Conservation (phyloP, 106 monocot species). For the Posidonia australis region DNA sequence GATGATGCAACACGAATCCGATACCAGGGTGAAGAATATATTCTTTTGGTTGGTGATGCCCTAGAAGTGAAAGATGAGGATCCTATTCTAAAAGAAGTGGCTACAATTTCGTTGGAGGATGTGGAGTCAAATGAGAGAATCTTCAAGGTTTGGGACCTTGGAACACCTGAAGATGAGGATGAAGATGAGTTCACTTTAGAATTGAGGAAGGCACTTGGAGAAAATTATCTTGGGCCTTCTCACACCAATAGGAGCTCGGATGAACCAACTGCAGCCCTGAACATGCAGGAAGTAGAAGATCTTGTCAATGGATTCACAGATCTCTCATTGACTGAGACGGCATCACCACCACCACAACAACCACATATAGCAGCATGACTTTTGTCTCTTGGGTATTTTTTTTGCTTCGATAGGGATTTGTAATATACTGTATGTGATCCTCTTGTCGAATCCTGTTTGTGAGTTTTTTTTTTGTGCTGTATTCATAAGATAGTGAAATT, state of each 20-base stretch:
- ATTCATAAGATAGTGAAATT: too few relatives aligned
- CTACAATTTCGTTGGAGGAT: neutral
- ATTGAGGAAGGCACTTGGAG: neutral
- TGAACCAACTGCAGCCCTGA: neutral
- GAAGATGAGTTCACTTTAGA: neutral
- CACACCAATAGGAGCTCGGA: neutral
- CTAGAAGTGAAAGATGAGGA: neutral
- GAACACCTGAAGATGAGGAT: neutral
- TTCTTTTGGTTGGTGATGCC: neutral
- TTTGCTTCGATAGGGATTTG: too few relatives aligned
- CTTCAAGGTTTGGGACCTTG: constrained; percentile 6
- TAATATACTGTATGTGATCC: too few relatives aligned
- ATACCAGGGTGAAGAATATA: neutral
- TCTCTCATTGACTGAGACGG: neutral
- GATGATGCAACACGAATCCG: constrained; percentile 1
- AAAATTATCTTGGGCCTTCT: neutral
- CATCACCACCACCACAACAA: neutral
- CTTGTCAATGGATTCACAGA: neutral
- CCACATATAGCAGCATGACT: too few relatives aligned
- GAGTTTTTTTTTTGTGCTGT: too few relatives aligned
- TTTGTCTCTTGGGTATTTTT: too few relatives aligned
- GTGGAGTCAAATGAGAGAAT: neutral
- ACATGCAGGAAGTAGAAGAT: constrained; percentile 1
- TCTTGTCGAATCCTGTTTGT: too few relatives aligned
- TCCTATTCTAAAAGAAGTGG: neutral